Conservation (phyloP, 768 basidiomycete genomes). For the Arthromyces matolae region DNA sequence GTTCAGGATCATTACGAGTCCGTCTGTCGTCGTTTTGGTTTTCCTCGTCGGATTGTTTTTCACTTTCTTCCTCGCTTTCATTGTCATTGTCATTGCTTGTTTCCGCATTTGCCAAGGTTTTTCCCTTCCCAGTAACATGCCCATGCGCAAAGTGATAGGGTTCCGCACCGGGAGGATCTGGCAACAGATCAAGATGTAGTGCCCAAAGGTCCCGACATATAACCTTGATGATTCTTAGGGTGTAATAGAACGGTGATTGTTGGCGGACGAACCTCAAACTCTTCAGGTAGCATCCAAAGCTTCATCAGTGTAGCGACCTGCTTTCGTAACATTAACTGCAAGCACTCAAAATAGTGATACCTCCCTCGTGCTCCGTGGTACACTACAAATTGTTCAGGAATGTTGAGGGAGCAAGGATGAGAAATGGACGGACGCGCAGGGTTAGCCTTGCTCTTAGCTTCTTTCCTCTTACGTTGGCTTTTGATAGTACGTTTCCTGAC, state of each 20-base stretch:
- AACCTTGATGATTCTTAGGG: slow-evolving; percentile 35
- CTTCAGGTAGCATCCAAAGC: slow-evolving; percentile 70
- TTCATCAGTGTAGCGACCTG: slow-evolving; percentile 61
- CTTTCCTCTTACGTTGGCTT: slow-evolving; percentile 50
- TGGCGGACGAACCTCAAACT: slow-evolving; percentile 62
- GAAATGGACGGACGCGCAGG: slow-evolving; percentile 43
- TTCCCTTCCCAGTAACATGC: slow-evolving; percentile 12
- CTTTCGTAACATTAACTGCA: slow-evolving; percentile 76
- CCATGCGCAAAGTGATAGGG: slow-evolving; percentile 48
- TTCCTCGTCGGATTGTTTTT: slow-evolving; percentile 2
- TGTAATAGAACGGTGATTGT: slow-evolving; percentile 1
- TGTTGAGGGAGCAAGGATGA: background rate
- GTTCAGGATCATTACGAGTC: slow-evolving; percentile 30
- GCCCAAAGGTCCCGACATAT: slow-evolving; percentile 83
- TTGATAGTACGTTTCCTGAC: slow-evolving; percentile 67
- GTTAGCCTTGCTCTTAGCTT: slow-evolving; percentile 48
- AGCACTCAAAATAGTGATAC: slow-evolving; percentile 79
- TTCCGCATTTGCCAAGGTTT: background rate
- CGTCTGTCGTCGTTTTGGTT: slow-evolving; percentile 5
- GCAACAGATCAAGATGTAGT: slow-evolving; percentile 61
- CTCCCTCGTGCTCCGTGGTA: slow-evolving; percentile 79
- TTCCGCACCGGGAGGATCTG: slow-evolving; percentile 57
- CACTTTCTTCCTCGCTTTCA: slow-evolving; percentile 10
- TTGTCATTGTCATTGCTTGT: slow-evolving; percentile 12
- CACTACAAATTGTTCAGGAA: slow-evolving; percentile 41